Evolutionary conservation across 306 rosid genomes (phyloP).

Genomic region (Lathyrus oleraceus): DNA sequence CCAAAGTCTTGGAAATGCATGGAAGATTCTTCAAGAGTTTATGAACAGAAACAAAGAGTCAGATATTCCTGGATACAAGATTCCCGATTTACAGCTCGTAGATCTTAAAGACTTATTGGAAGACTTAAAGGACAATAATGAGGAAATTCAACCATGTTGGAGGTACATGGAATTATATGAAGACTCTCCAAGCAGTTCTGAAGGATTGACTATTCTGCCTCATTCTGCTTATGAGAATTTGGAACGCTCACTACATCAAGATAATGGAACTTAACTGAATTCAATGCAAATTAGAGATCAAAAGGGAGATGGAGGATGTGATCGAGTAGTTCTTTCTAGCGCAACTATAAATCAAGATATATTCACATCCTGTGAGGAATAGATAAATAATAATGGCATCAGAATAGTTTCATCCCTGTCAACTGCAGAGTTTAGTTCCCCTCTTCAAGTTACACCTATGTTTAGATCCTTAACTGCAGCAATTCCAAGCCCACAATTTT

Average conservation of each 20-base stretch:
- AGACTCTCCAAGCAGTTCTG: conserved; percentile 94
- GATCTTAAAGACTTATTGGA: conserved; percentile 70
- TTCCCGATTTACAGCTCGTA: conserved; percentile 70
- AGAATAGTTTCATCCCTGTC: conserved; percentile 45
- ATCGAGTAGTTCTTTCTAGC: conserved; percentile 48
- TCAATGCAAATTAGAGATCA: conserved; percentile 45
- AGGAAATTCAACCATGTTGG: conserved; percentile 68
- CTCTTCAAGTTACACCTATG: conserved; percentile 80
- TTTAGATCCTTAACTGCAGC: conserved; percentile 96
- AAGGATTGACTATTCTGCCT: conserved; percentile 72
- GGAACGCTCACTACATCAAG: conserved; percentile 55
- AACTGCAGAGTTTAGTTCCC: conserved; percentile 69
- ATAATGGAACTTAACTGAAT: conserved; percentile 48
- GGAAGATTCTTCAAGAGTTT: conserved; percentile 99
- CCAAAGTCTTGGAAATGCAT: conserved; percentile 93
- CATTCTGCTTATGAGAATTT: conserved; percentile 51
- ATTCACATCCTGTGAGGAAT: too few relatives aligned
- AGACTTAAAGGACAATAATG: conserved; percentile 62
- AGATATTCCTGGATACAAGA: conserved; percentile 52
- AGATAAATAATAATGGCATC: conserved; percentile 43
- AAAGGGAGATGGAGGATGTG: conserved; percentile 42
- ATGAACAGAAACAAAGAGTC: conserved; percentile 73
- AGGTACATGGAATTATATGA: conserved; percentile 76
- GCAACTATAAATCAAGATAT: conserved; percentile 60
- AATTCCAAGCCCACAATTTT: conserved; percentile 96